These are phyloP conservation scores for Cryphonectria naterciae DNA, from an alignment of 2,329 filamentous ascomycete genomes.

Conservation along the genomic window DNA sequence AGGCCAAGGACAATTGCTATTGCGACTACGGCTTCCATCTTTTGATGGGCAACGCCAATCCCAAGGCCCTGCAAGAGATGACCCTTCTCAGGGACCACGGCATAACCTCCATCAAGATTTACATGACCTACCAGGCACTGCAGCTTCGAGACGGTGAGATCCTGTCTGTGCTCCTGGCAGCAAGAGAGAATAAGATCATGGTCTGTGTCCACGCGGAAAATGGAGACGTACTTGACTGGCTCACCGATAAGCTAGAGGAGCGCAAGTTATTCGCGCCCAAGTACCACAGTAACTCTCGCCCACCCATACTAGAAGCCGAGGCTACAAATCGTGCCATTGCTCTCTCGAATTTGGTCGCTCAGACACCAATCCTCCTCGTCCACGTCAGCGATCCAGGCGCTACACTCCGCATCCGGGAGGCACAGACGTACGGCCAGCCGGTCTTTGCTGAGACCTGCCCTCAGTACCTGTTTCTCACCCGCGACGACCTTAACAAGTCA, in stretches of 20 bases:
- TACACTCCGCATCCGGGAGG: slow-evolving; percentile 49
- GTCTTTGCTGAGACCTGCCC: slow-evolving; percentile 60
- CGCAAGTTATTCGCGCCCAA: slow-evolving; percentile 52
- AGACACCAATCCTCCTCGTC: slow-evolving; percentile 53
- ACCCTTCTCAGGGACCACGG: too few species aligned
- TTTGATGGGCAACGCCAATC: too few species aligned
- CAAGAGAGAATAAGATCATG: slow-evolving; percentile 50
- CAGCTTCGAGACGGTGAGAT: slow-evolving; percentile 54
- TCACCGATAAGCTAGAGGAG: slow-evolving; percentile 56
- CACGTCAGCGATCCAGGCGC: slow-evolving; percentile 55
- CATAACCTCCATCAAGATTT: slow-evolving; percentile 47
- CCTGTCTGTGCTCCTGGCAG: slow-evolving; percentile 54
- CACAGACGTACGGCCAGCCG: slow-evolving; percentile 52
- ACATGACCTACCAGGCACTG: slow-evolving; percentile 57
- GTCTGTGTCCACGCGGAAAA: slow-evolving; percentile 63
- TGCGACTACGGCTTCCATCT: too few species aligned
- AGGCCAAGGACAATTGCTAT: too few species aligned
- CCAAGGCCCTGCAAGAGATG: too few species aligned
- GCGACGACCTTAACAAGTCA: slow-evolving; percentile 52
- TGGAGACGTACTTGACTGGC: slow-evolving; percentile 57
- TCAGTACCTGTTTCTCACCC: slow-evolving; percentile 59
- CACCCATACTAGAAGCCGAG: slow-evolving; percentile 50
- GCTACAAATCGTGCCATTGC: too few species aligned
- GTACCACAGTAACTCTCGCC: slow-evolving; percentile 55
- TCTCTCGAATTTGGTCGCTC: too few species aligned